Base-by-base conservation (phyloP, 208 protist species). In the Naegleria lovaniensis region DNA sequence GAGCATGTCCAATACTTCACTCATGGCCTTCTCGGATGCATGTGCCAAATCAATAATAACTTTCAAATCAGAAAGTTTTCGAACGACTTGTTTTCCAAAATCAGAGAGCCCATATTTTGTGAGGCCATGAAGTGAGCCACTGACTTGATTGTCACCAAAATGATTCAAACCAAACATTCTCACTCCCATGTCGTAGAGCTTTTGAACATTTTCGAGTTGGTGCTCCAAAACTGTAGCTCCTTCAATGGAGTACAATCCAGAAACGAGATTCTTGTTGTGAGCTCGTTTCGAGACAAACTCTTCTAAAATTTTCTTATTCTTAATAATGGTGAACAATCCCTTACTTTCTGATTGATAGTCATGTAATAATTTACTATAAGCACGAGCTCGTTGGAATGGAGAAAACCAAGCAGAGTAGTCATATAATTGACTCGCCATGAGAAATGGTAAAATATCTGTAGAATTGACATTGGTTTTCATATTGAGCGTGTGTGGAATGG, bases 11-110 rank as follows among this genome's bases (percentile, higher is more conserved):
- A 85, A 5, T 48, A 85, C 33, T 29, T 85, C 83, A 40, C 15
- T 39, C 16, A 85, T 39, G 29, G 11, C 15, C 19, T 16, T 48
- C 16, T 36, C 16, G 2, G 83, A 85, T 48, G 36, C 33, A 85
- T 85, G 83, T 48, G 83, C 83, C 36, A 85, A 19, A 43, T 85
- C 83, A 85, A 85, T 48, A 85, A 85, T 85, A 16, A 85, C 41
- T 29, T 85, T 85, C 16, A 85, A 48, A 39, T 85, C 83, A 22
- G 16, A 22, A 22, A 85, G 36, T 29, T 43, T 85, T 11, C 16
- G 19, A 0, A 85, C 11, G 29, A 48, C 83, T 43, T 43, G 16
- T 40, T 16, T 40, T 33, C 83, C 83, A 85, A 85, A 85, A 29
- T 85, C 83, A 19, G 83, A 39, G 36, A 85, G 36, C 19, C 83